phyloP scores from a whole-genome alignment of 345 rosid genomes.

The Lumnitzera littorea region DNA sequence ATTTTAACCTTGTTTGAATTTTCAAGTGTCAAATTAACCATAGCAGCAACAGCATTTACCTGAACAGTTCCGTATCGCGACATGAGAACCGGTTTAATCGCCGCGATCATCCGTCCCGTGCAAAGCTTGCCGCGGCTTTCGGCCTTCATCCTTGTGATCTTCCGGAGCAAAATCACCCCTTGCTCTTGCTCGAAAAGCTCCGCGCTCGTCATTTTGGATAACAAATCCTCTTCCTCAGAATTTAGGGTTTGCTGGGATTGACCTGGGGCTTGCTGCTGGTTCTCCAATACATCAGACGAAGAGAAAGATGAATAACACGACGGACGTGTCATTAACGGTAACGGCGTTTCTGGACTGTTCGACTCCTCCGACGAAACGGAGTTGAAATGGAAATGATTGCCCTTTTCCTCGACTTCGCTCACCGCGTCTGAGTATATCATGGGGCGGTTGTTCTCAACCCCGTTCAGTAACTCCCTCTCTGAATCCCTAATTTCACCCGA shows the following conservation, averaged over 20 bases:
- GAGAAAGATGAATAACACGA: conserved; percentile 57
- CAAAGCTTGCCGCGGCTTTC: conserved; percentile 50
- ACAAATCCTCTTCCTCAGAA: conserved; percentile 50
- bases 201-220: conserved; percentile 33
- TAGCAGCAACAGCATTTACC: conserved; percentile 58
- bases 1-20: conserved; percentile 56
- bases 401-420: conserved; percentile 37
- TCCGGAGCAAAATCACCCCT: conserved; percentile 48
- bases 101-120: conserved; percentile 38
- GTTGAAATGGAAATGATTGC: conserved; percentile 22
- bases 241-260: conserved; percentile 15
- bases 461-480: conserved; percentile 57
- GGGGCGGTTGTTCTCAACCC: conserved; percentile 42
- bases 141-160: conserved; percentile 44
- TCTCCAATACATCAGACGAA: conserved; percentile 32
- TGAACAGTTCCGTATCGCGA: conserved; percentile 64
- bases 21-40: conserved; percentile 70
- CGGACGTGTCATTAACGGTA: conserved; percentile 67
- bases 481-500: conserved; percentile 35
- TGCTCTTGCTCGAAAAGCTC: conserved; percentile 59
- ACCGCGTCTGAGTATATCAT: conserved; percentile 37
- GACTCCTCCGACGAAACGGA: conserved; percentile 34
- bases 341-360: conserved; percentile 50
- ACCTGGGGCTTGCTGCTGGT: conserved; percentile 14
- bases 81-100: conserved; percentile 37